These are phyloP conservation scores for Zygosaccharomyces gambellarensis DNA, from an alignment of 805 yeast species.

Conservation along the genomic window DNA sequence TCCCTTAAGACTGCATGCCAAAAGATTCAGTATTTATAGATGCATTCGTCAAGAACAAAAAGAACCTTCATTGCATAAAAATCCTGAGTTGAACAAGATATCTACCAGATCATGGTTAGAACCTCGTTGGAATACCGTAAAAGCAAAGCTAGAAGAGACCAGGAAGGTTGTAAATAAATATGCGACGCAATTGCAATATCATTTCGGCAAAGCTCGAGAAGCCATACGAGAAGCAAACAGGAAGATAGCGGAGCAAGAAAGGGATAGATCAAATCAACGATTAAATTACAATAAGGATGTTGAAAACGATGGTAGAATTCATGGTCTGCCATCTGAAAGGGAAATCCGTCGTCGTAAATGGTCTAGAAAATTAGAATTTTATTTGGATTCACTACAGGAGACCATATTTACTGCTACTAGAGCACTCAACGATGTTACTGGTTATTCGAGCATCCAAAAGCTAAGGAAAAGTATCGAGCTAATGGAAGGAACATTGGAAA, in stretches of 20 bases:
- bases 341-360: slow-evolving; percentile 39
- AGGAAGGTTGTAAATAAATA: slow-evolving; percentile 11
- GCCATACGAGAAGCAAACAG: slow-evolving; percentile 38
- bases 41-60: slow-evolving; percentile 4
- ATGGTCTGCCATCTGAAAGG: slow-evolving; percentile 43
- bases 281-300: slow-evolving; percentile 38
- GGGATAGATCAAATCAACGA: slow-evolving; percentile 31
- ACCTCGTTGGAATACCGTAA: slow-evolving; percentile 15
- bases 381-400: slow-evolving; percentile 51
- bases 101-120: slow-evolving; percentile 8
- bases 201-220: slow-evolving; percentile 29
- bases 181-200: slow-evolving; percentile 16
- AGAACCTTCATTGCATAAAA: background rate
- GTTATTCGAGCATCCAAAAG: slow-evolving; percentile 75
- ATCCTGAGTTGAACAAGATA: slow-evolving; percentile 1
- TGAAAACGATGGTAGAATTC: slow-evolving; percentile 28
- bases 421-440: slow-evolving; percentile 85
- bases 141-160: slow-evolving; percentile 10
- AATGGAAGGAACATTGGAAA: slow-evolving; percentile 48
- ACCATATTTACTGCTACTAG: slow-evolving; percentile 57
- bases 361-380: slow-evolving; percentile 44
- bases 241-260: slow-evolving; percentile 36
- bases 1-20: background rate
- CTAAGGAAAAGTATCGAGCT: slow-evolving; percentile 57
- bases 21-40: background rate